Evolutionary conservation across 2,329 filamentous ascomycete species (phyloP).

Genomic region (Colletotrichum godetiae): DNA sequence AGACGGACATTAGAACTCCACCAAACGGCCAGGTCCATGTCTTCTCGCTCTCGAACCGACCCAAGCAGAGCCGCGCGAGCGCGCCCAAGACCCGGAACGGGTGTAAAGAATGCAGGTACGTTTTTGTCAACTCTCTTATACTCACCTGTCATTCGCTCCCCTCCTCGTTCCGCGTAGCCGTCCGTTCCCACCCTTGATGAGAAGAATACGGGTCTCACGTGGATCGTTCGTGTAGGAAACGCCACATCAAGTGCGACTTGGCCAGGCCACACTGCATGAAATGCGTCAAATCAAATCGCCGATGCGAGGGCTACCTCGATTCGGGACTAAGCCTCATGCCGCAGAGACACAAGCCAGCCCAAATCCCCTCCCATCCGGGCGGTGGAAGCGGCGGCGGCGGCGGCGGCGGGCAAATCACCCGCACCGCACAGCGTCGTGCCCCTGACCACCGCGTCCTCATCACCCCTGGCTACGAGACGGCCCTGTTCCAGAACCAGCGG

Average conservation of each 20-base stretch:
- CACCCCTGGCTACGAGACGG: conserved; percentile 14
- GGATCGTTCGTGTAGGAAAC: conserved; percentile 23
- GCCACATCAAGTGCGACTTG: conserved; percentile 59
- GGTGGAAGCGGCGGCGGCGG: too few species aligned
- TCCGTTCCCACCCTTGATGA: not conserved
- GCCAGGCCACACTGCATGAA: conserved; percentile 50
- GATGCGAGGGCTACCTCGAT: conserved; percentile 20
- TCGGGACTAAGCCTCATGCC: not conserved
- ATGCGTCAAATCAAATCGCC: conserved; percentile 41
- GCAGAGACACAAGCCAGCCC: not conserved
- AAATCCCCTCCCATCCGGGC: not conserved
- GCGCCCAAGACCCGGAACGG: conserved; percentile 26
- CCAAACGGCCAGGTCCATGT: conserved; percentile 7
- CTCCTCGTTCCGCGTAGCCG: not conserved
- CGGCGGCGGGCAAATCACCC: not conserved
- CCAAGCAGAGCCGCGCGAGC: conserved; percentile 15
- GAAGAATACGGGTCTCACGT: not conserved
- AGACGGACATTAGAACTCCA: not conserved
- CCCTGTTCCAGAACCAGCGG: conserved; percentile 17
- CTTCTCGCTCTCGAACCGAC: conserved; percentile 21
- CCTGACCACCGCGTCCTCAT: not conserved
- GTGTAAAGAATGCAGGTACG: conserved; percentile 34
- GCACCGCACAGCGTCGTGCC: not conserved
- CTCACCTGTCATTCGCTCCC: not conserved
- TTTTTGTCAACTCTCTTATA: not conserved